Percentiles rank a stretch among this genome's conserved stretches.
Conservation (phyloP, 176 grass and related monocot species). For the Aegilops longissima region DNA sequence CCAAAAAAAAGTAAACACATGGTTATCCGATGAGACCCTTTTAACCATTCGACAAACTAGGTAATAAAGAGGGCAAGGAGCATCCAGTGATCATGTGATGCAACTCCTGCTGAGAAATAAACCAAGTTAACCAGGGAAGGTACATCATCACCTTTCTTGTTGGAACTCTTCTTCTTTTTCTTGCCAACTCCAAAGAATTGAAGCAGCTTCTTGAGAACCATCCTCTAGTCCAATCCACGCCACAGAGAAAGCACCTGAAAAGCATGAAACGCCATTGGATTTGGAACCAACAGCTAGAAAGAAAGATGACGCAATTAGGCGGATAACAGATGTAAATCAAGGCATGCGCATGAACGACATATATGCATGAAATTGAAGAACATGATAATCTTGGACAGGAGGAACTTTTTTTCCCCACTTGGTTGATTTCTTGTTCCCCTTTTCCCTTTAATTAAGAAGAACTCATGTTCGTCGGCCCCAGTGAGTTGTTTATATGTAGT, state of each 20-base stretch:
- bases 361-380: background rate
- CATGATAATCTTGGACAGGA: conserved; percentile 21
- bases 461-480: background rate
- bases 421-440: background rate
- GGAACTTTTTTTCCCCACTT: conserved; percentile 3
- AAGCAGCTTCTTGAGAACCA: conserved; percentile 52
- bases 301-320: background rate
- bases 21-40: background rate
- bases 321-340: background rate
- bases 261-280: conserved; percentile 2
- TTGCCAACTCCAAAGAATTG: conserved; percentile 36
- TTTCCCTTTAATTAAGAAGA: background rate
- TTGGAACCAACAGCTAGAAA: conserved; percentile 1
- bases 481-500: background rate
- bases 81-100: background rate
- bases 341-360: background rate
- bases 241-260: conserved; percentile 19
- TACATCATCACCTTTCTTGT: conserved; percentile 45
- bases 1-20: background rate
- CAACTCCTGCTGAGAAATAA: background rate
- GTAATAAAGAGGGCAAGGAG: background rate
- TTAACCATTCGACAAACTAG: background rate
- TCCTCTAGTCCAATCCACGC: conserved; percentile 6
- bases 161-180: conserved; percentile 39
- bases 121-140: background rate